Base-by-base conservation (phyloP, 805 yeast species). In the Lipomyces oligophaga region DNA sequence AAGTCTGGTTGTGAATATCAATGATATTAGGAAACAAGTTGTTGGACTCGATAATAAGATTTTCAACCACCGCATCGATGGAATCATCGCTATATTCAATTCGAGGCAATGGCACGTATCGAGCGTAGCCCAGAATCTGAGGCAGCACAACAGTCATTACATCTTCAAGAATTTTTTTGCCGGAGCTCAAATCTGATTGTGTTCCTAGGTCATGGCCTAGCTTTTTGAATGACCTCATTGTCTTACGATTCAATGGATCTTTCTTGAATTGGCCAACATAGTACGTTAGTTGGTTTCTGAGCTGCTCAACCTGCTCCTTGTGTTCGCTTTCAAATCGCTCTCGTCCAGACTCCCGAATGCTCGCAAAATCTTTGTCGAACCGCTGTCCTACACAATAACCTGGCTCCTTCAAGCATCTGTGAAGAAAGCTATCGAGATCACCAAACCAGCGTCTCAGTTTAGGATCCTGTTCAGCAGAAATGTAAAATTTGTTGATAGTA, bases 21-120 rank as follows among this genome's bases (percentile, higher is more conserved):
- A 52, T n/a, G 11, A 50, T n/a, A 37, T 50, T 51, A 16, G 57
- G 57, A 27, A 43, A 20, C 37, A 52, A 20, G 25, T 50, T 45
- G 33, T 7, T 38, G 6, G 56, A 45, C 37, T 52, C 48, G 27
- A 52, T 26, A 10, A 52, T 49, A 34, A 52, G 24, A 26, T 52
- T 52, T 31, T 52, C 57, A 10, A 52, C 41, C 16, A 52, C 51
- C 13, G 41, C 56, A 24, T 52, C 57, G 25, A 52, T 36, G 41
- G 4, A 13, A 10, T 32, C 43, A 28, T 51, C 55, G 13, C 34
- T 32, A 24, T 50, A 50, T 36, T 52, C 57, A 44, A 52, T 50
- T 26, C 57, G 41, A 13, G 57, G 57, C 7, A 52, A 40, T 5
- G 57, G 57, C 7, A 52, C 47, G 25, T 45, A 51, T n/a, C 44